phyloP scores from a whole-genome alignment of 2,329 filamentous ascomycete species.

The Trichoderma simmonsii region DNA sequence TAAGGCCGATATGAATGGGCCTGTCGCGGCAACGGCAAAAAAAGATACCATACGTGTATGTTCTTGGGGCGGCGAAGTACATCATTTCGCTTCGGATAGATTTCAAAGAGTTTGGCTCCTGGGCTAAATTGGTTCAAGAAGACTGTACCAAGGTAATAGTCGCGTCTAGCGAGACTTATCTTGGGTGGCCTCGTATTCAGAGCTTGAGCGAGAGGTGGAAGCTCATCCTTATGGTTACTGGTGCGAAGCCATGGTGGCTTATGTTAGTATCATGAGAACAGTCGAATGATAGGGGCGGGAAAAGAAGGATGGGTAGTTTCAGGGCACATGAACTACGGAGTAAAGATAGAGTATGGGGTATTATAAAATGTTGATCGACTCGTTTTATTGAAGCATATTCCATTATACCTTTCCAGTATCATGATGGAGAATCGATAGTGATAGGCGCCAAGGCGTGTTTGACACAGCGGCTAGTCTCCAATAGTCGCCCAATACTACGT shows the following conservation, averaged over 20 bases:
- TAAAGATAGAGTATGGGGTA: neutral
- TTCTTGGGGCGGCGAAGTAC: neutral
- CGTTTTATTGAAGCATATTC: neutral
- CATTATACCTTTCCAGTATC: neutral
- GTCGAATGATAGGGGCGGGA: neutral
- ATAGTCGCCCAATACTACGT: neutral
- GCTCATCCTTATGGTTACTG: neutral
- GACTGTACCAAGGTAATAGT: neutral
- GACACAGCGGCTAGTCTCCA: neutral
- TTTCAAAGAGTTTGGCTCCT: neutral
- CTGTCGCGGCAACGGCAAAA: neutral
- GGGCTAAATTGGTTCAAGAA: neutral
- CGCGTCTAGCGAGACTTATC: neutral
- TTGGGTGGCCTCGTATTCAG: neutral
- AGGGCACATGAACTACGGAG: neutral
- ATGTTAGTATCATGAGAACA: neutral
- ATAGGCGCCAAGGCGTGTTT: neutral
- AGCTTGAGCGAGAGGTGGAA: neutral
- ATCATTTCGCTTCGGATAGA: neutral
- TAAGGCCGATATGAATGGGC: neutral
- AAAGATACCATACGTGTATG: neutral
- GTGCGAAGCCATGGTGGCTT: neutral
- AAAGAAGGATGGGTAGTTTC: neutral
- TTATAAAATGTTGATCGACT: neutral
- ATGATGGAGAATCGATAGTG: neutral